Evolutionary conservation across 257 asterid genomes (phyloP).

Genomic region (Prunella vulgaris): DNA sequence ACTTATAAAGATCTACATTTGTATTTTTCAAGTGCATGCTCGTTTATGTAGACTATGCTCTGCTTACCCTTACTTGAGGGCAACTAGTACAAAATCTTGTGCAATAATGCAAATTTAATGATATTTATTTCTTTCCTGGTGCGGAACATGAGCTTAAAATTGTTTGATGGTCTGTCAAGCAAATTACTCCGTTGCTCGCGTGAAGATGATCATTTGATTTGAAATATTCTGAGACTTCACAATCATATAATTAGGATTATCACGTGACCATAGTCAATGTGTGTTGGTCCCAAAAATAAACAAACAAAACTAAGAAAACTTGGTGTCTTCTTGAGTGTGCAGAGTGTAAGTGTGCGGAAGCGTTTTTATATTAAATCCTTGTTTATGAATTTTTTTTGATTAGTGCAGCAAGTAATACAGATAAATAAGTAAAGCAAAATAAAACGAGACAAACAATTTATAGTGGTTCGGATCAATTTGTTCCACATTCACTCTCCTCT

Average conservation of each 20-base stretch:
- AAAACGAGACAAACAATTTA: too few relatives aligned
- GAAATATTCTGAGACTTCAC: neutral
- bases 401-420: too few relatives aligned
- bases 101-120: neutral
- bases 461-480: too few relatives aligned
- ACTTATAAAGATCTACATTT: neutral
- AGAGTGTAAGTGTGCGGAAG: too few relatives aligned
- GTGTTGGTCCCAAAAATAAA: too few relatives aligned
- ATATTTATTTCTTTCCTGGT: neutral
- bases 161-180: neutral
- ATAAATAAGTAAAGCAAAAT: too few relatives aligned
- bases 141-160: neutral
- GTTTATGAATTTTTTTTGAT: too few relatives aligned
- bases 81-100: constrained; percentile 1
- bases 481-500: too few relatives aligned
- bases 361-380: too few relatives aligned
- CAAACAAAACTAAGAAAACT: too few relatives aligned
- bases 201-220: neutral
- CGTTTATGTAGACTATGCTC: neutral
- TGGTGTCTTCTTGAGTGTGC: too few relatives aligned
- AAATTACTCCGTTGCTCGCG: neutral
- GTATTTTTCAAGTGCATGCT: constrained; percentile 1
- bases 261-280: neutral
- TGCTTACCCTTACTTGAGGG: constrained; percentile 10
- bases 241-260: neutral